phyloP scores from a whole-genome alignment of 768 basidiomycete genomes.

The Pholiota microspora region DNA sequence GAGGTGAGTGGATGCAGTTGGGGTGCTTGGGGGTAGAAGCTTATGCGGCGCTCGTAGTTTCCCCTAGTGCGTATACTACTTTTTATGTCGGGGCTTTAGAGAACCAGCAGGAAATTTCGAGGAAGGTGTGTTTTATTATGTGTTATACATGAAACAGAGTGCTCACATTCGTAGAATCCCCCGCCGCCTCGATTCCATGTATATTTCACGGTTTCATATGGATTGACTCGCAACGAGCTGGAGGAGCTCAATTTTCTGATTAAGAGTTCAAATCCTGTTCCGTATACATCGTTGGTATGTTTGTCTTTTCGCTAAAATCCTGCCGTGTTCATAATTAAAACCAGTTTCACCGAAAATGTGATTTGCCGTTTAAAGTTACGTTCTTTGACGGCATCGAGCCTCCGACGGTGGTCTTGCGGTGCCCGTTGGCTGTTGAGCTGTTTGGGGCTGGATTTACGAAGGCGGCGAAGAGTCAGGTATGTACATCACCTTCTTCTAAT shows the following conservation, averaged over 20 bases:
- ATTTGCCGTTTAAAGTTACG: slow-evolving; percentile 55
- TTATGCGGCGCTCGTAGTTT: slow-evolving; percentile 50
- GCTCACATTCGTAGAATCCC: slow-evolving; percentile 29
- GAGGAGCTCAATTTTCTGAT: slow-evolving; percentile 74
- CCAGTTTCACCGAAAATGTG: slow-evolving; percentile 14
- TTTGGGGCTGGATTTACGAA: slow-evolving; percentile 86
- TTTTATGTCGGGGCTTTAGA: slow-evolving; percentile 75
- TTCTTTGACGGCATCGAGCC: slow-evolving; percentile 53
- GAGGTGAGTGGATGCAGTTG: slow-evolving; percentile 47
- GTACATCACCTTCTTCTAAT: slow-evolving; percentile 12
- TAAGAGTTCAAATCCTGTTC: slow-evolving; percentile 35
- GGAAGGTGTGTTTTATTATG: slow-evolving; percentile 14
- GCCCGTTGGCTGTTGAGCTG: slow-evolving; percentile 69
- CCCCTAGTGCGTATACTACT: slow-evolving; percentile 69
- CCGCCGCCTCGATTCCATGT: slow-evolving; percentile 62
- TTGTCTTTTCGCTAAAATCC: background rate
- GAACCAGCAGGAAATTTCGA: slow-evolving; percentile 41
- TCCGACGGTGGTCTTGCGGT: slow-evolving; percentile 45
- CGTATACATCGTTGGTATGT: slow-evolving; percentile 23
- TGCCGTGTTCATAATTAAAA: background rate
- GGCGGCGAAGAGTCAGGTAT: slow-evolving; percentile 52
- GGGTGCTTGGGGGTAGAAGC: too few species aligned
- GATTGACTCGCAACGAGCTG: slow-evolving; percentile 60
- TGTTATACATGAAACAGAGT: background rate
- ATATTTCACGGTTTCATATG: slow-evolving; percentile 78